Evolutionary conservation across 805 yeast genomes (phyloP).

Genomic region (Suhomyces sp.): DNA sequence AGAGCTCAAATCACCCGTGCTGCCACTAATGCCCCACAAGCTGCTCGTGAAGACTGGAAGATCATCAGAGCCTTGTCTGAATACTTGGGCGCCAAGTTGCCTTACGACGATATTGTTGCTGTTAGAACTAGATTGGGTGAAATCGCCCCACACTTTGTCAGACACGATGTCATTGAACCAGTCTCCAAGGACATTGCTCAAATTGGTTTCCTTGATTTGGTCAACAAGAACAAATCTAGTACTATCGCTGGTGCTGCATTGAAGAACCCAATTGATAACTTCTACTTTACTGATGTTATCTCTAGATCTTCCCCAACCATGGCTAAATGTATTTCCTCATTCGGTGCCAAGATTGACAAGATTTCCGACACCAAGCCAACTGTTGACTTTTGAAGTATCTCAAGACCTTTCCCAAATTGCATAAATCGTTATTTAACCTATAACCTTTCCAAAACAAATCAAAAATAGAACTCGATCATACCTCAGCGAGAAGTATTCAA

Average conservation of each 20-base stretch:
- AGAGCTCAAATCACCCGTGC: conserved; percentile 83
- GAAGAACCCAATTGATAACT: conserved; percentile 73
- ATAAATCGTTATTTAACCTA: conserved; percentile 8
- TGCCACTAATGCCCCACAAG: conserved; percentile 84
- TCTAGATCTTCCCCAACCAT: conserved; percentile 85
- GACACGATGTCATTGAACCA: conserved; percentile 74
- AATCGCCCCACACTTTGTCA: conserved; percentile 75
- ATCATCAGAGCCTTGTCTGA: conserved; percentile 80
- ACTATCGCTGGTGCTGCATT: conserved; percentile 45
- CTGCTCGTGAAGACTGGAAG: conserved; percentile 91
- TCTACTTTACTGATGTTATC: conserved; percentile 84
- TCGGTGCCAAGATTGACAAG: conserved; percentile 66
- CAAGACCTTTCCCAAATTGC: conserved; percentile 6
- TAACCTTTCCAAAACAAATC: neutral
- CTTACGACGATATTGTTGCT: conserved; percentile 70
- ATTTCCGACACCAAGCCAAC: conserved; percentile 46
- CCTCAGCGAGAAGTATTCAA: neutral
- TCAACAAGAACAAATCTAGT: conserved; percentile 38
- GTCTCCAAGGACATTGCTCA: conserved; percentile 55
- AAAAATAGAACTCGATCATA: neutral
- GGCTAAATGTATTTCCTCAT: conserved; percentile 79
- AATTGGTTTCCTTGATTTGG: conserved; percentile 51
- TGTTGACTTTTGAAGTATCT: conserved; percentile 26
- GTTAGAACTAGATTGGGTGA: conserved; percentile 68
- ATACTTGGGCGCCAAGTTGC: conserved; percentile 65